phyloP scores from a whole-genome alignment of 441 rosid species.

The Aleurites moluccanus region DNA sequence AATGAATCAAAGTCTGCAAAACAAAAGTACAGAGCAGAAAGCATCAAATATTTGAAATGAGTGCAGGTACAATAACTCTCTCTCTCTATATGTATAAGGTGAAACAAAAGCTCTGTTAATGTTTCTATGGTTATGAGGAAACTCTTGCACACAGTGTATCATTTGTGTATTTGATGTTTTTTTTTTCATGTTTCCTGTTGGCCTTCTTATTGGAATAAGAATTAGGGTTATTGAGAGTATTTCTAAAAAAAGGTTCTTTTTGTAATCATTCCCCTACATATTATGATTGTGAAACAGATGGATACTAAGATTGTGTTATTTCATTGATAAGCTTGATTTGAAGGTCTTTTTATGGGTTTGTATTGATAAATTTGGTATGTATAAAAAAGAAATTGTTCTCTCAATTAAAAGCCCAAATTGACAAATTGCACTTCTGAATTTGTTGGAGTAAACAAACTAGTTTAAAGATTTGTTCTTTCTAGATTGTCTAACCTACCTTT shows the following conservation, averaged over 20 bases:
- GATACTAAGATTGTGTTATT: neutral
- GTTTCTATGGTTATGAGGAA: neutral
- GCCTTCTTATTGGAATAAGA: neutral
- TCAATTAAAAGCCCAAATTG: neutral
- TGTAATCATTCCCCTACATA: neutral
- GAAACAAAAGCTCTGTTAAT: neutral
- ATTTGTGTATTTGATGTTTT: neutral
- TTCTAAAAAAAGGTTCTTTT: neutral
- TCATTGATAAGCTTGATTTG: neutral
- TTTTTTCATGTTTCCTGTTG: neutral
- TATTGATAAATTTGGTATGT: no score
- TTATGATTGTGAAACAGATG: neutral
- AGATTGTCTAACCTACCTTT: neutral
- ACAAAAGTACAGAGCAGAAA: neutral
- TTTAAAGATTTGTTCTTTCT: neutral
- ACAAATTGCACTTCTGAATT: neutral
- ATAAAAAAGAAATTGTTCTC: no score
- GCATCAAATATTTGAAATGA: slow-evolving; percentile 30
- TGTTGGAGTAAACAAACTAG: neutral
- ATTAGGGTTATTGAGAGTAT: neutral
- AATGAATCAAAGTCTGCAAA: neutral
- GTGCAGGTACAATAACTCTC: slow-evolving; percentile 36
- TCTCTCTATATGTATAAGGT: neutral
- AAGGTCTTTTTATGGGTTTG: no score
- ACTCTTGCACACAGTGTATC: neutral